phyloP scores from a whole-genome alignment of 129 eudicot species.

The Flaveria sonorensis region DNA sequence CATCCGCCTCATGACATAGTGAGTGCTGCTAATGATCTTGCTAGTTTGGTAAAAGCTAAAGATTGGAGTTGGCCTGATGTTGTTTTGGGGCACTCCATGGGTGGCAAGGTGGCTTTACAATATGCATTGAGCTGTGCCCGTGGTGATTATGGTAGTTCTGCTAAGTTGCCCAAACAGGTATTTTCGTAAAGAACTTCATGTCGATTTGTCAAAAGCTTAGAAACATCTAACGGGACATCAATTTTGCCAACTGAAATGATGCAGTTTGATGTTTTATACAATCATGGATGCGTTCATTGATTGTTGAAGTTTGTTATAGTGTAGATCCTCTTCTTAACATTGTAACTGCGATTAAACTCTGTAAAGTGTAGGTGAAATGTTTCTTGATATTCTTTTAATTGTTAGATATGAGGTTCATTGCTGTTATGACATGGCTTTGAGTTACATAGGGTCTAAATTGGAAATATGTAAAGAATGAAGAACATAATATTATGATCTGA shows the following conservation, averaged over 20 bases:
- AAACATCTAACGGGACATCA: background rate
- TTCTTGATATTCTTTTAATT: background rate
- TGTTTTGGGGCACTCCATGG: constrained; percentile 95
- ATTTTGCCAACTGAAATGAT: background rate
- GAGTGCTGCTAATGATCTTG: constrained; percentile 84
- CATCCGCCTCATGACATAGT: constrained; percentile 72
- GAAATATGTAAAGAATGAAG: no score
- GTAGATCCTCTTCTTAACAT: background rate
- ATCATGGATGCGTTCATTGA: background rate
- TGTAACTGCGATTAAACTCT: background rate
- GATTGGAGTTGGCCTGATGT: constrained; percentile 93
- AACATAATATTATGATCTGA: background rate
- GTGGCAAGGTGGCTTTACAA: constrained; percentile 91
- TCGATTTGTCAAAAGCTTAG: background rate
- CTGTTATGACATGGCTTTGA: background rate
- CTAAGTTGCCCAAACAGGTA: constrained; percentile 85
- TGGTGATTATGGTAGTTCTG: constrained; percentile 70
- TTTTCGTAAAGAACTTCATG: background rate
- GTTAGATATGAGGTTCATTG: background rate
- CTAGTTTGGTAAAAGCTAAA: constrained; percentile 60
- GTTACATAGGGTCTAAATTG: background rate
- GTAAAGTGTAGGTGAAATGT: background rate
- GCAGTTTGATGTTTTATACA: background rate
- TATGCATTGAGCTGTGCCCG: constrained; percentile 75
- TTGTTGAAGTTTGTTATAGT: background rate